These are phyloP conservation scores for Floccularia luteovirens DNA, from an alignment of 768 basidiomycete species.

Conservation along the genomic window DNA sequence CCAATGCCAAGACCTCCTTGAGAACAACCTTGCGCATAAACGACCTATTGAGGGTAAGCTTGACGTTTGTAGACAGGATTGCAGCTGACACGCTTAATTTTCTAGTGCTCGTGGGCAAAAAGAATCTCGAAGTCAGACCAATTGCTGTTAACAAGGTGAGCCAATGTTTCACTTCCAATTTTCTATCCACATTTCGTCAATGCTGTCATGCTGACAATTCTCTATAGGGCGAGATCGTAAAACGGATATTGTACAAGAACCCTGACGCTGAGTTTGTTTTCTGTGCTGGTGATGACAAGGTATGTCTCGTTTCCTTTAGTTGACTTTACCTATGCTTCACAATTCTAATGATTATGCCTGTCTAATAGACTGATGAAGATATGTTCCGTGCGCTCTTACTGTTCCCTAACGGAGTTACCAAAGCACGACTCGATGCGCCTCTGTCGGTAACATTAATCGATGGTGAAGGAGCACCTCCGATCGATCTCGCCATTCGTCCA, in stretches of 20 bases:
- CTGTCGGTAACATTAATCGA: constrained; percentile 47
- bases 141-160: constrained; percentile 86
- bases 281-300: constrained; percentile 98
- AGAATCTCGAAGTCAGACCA: constrained; percentile 96
- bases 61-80: not conserved
- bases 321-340: constrained; percentile 1
- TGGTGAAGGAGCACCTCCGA: constrained; percentile 28
- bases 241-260: constrained; percentile 86
- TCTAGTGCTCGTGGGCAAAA: constrained; percentile 90
- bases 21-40: constrained; percentile 89
- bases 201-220: not conserved
- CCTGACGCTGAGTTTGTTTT: constrained; percentile 94
- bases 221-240: constrained; percentile 85
- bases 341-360: not conserved
- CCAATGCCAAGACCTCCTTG: constrained; percentile 92
- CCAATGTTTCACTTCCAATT: not conserved
- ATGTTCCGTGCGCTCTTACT: constrained; percentile 91
- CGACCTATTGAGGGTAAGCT: constrained; percentile 84
- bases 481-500: constrained; percentile 56
- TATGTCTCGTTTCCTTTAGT: constrained; percentile 14
- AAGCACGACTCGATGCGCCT: constrained; percentile 50
- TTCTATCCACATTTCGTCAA: not conserved
- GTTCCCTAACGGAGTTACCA: constrained; percentile 40
- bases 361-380: constrained; percentile 85
- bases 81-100: not conserved